Evolutionary conservation across 176 grass and related monocot genomes (phyloP).

Genomic region (Avena eriantha): DNA sequence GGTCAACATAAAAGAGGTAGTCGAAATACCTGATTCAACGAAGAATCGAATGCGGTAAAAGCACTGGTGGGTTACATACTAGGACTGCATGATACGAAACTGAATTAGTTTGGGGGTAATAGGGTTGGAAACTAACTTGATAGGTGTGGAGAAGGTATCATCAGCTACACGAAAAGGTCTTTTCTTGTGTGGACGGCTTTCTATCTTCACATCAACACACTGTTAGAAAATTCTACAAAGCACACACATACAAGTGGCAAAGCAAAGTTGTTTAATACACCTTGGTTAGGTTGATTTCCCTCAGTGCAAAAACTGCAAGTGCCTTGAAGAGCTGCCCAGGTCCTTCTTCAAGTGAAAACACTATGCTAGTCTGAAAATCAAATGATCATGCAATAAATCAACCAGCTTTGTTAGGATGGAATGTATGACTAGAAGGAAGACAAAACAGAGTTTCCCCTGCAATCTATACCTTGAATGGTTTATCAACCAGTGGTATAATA

Average conservation of each 20-base stretch:
- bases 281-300: constrained; percentile 93
- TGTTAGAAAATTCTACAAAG: constrained; percentile 37
- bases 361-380: constrained; percentile 84
- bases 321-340: constrained; percentile 89
- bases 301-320: constrained; percentile 89
- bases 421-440: not conserved
- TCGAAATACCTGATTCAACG: constrained; percentile 75
- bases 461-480: constrained; percentile 80
- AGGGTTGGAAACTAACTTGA: constrained; percentile 62
- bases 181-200: constrained; percentile 87
- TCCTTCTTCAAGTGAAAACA: constrained; percentile 96
- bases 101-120: constrained; percentile 14
- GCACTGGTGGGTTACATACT: constrained; percentile 3
- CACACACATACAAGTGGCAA: constrained; percentile 20
- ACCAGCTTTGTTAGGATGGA: constrained; percentile 1
- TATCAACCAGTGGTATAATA: constrained; percentile 71
- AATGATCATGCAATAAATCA: constrained; percentile 43
- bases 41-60: constrained; percentile 3
- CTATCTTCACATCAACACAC: constrained; percentile 61
- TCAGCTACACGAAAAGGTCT: constrained; percentile 74
- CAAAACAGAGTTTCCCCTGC: not conserved
- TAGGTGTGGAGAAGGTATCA: constrained; percentile 51
- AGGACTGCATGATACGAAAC: constrained; percentile 7
- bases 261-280: constrained; percentile 45
- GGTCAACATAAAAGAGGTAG: constrained; percentile 96